These are phyloP conservation scores for Xerocomus spinulosus DNA, from an alignment of 768 basidiomycete species.

Conservation along the genomic window DNA sequence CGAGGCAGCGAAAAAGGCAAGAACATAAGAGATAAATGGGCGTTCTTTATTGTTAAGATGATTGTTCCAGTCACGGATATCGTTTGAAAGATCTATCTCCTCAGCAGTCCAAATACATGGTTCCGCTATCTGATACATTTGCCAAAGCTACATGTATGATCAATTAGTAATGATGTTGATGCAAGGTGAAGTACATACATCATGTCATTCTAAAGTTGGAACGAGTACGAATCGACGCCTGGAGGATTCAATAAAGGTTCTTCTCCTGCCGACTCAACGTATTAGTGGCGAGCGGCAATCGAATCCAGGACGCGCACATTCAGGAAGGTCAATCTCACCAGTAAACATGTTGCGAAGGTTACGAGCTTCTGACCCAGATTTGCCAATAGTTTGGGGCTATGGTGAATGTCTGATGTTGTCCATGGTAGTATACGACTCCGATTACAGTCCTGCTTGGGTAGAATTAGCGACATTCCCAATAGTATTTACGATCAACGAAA, in stretches of 20 bases:
- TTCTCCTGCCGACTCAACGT: slow-evolving; percentile 22
- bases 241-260: slow-evolving; percentile 79
- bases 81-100: slow-evolving; percentile 85
- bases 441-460: background rate
- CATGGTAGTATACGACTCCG: background rate
- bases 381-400: background rate
- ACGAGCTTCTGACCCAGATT: background rate
- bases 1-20: slow-evolving; percentile 94
- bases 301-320: slow-evolving; percentile 8
- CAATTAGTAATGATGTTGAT: background rate
- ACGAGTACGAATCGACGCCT: slow-evolving; percentile 84
- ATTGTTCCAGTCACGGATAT: slow-evolving; percentile 77
- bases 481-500: too few species aligned
- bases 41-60: slow-evolving; percentile 75
- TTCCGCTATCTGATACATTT: slow-evolving; percentile 90
- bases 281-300: background rate
- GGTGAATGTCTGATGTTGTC: slow-evolving; percentile 1
- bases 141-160: slow-evolving; percentile 67
- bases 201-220: slow-evolving; percentile 87
- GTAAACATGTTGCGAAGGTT: slow-evolving; percentile 7
- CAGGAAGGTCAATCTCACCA: slow-evolving; percentile 18
- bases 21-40: slow-evolving; percentile 83
- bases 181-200: slow-evolving; percentile 48
- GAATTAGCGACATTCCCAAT: too few species aligned
- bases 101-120: slow-evolving; percentile 93